Percentiles rank a stretch among this genome's conserved stretches.
Conservation (phyloP, 208 protist genomes). For the Acanthamoeba triangularis region DNA sequence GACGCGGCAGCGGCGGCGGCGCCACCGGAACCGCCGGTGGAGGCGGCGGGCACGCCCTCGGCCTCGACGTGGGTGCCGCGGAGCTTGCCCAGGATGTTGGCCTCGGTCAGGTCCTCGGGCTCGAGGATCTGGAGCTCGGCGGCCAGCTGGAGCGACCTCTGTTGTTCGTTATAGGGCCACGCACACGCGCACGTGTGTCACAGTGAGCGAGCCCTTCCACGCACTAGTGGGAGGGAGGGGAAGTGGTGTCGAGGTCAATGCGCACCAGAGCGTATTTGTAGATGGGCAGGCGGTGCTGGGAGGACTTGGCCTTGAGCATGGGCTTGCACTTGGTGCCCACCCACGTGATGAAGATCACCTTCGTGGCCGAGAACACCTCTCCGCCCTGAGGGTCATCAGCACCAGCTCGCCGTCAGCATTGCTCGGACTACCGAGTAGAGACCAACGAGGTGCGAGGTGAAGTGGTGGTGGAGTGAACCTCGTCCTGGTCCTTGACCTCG, state of each 20-base stretch:
- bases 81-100: slow-evolving; percentile 70
- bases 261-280: slow-evolving; percentile 71
- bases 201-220: no score
- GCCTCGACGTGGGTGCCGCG: slow-evolving; percentile 53
- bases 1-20: neutral
- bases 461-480: neutral
- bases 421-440: neutral
- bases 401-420: neutral
- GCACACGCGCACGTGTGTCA: neutral
- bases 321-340: slow-evolving; percentile 75
- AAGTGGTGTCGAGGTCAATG: no score
- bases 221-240: neutral
- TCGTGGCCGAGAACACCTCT: slow-evolving; percentile 55
- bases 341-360: slow-evolving; percentile 76
- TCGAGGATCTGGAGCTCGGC: slow-evolving; percentile 75
- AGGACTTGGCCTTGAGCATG: slow-evolving; percentile 70
- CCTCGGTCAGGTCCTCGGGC: slow-evolving; percentile 62
- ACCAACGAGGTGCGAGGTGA: neutral
- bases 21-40: neutral
- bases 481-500: slow-evolving; percentile 52
- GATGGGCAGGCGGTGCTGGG: slow-evolving; percentile 52
- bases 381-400: neutral
- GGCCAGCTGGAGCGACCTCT: slow-evolving; percentile 64
- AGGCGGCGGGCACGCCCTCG: slow-evolving; percentile 3
- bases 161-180: slow-evolving; percentile 5